phyloP scores from a whole-genome alignment of 129 eudicot genomes.

The Arctium minus region DNA sequence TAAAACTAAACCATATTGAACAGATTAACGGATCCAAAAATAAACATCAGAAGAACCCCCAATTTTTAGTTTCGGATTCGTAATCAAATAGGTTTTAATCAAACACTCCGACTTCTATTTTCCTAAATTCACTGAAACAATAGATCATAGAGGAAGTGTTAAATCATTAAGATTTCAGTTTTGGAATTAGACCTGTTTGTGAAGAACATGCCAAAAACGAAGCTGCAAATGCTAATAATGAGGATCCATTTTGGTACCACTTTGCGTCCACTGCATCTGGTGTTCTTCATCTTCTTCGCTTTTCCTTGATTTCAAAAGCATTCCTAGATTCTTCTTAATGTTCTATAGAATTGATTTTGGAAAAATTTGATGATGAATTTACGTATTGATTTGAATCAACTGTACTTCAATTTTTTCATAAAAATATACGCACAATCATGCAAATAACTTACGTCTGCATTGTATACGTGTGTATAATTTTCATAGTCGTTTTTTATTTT shows the following conservation, averaged over 20 bases:
- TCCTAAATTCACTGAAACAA: background rate
- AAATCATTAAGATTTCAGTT: background rate
- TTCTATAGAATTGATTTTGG: background rate
- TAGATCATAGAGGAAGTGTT: background rate
- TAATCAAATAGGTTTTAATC: background rate
- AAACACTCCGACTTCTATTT: background rate
- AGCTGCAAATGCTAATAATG: slow-evolving; percentile 48
- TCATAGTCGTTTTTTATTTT: background rate
- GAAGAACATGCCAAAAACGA: slow-evolving; percentile 56
- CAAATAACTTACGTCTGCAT: background rate
- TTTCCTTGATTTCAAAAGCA: background rate
- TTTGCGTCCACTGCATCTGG: slow-evolving; percentile 35
- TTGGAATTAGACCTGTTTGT: slow-evolving; percentile 44
- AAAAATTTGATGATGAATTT: background rate
- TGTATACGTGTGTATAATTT: background rate
- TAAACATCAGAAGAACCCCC: background rate
- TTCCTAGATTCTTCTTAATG: background rate
- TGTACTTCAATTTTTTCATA: background rate
- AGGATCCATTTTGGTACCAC: slow-evolving; percentile 52
- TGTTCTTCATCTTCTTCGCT: slow-evolving; percentile 36
- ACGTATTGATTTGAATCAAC: background rate
- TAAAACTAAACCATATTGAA: background rate
- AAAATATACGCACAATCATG: background rate
- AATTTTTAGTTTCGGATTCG: background rate
- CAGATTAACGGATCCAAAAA: background rate